Percentiles rank a stretch among this genome's conserved stretches.
phyloP scores from a whole-genome alignment of 257 asterid genomes.

The Solanum pinnatisectum region DNA sequence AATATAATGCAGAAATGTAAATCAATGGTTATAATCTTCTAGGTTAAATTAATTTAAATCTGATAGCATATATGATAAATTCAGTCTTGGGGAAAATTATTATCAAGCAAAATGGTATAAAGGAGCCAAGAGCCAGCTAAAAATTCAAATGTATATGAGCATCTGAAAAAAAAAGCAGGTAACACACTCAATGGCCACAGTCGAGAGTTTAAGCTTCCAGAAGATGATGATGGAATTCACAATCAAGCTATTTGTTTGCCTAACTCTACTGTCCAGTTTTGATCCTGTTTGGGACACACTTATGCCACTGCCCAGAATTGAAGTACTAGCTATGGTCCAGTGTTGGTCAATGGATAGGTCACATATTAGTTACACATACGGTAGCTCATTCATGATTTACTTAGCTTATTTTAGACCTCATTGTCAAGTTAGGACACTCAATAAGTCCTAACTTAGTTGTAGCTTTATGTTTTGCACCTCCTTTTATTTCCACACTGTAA shows the following conservation, averaged over 20 bases:
- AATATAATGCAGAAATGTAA: not conserved
- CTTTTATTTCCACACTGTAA: not conserved
- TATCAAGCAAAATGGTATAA: not conserved
- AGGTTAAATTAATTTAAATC: not conserved
- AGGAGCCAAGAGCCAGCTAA: not conserved
- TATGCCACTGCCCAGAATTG: not conserved
- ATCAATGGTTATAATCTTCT: not conserved
- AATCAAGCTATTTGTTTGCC: not conserved
- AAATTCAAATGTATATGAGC: not conserved
- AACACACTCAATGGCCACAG: constrained; percentile 53
- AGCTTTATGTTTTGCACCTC: not conserved
- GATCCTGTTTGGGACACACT: not conserved
- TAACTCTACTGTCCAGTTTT: not conserved
- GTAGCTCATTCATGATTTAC: not conserved
- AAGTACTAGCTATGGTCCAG: not conserved
- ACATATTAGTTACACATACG: not conserved
- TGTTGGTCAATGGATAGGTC: not conserved
- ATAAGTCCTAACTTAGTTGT: not conserved
- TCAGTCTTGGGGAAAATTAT: not conserved
- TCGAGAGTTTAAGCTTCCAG: not conserved
- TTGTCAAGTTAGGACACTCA: not conserved
- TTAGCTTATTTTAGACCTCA: not conserved
- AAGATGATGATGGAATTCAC: not conserved
- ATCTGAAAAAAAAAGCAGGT: not conserved
- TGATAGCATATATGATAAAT: not conserved